A percentile compares a stretch with the other conserved stretches of the same genome.
Conservation (phyloP, 208 protist genomes). For the Trypanosoma cruzi region DNA sequence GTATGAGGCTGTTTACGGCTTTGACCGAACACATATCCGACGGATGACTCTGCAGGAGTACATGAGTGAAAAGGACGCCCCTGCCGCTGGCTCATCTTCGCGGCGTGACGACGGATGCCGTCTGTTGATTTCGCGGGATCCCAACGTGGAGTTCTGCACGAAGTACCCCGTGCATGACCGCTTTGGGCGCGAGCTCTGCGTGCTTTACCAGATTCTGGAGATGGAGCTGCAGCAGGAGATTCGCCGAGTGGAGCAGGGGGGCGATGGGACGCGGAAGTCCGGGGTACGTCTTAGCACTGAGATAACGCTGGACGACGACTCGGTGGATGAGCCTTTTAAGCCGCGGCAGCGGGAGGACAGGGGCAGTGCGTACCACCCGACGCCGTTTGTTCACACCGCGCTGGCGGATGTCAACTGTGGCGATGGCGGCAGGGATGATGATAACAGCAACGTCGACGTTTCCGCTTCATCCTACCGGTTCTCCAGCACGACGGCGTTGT, state of each 20-base stretch:
- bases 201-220: conserved; percentile 83
- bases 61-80: conserved; percentile 38
- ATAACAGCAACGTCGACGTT: conserved; percentile 34
- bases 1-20: conserved; percentile 64
- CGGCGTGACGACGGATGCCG: background rate
- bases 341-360: background rate
- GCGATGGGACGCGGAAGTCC: conserved; percentile 39
- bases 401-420: background rate
- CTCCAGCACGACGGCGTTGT: conserved; percentile 33
- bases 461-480: conserved; percentile 30
- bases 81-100: background rate
- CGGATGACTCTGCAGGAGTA: conserved; percentile 75
- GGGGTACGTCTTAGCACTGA: conserved; percentile 76
- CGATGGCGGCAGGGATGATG: background rate
- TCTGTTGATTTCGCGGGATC: conserved; percentile 57
- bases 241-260: conserved; percentile 42
- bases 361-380: conserved; percentile 4
- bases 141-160: conserved; percentile 65
- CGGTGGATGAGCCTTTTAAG: background rate
- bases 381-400: background rate
- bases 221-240: conserved; percentile 69
- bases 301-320: conserved; percentile 24
- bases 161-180: conserved; percentile 78
- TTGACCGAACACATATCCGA: conserved; percentile 71
- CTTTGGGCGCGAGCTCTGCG: conserved; percentile 74